Evolutionary conservation across 106 monocot species (phyloP).

Genomic region (Agapanthus africanus): DNA sequence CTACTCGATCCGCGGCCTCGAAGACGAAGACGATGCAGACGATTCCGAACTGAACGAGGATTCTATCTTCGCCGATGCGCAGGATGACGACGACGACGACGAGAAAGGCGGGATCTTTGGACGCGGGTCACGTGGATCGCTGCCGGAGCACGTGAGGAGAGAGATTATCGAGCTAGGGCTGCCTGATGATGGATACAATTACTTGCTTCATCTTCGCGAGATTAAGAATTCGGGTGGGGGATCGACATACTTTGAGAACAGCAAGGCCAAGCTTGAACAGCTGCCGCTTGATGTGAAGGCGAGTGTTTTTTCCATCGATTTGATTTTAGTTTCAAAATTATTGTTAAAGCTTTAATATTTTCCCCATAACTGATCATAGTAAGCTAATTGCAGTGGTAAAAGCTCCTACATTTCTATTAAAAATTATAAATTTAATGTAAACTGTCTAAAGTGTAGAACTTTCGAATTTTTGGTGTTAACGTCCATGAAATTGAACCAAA

Average conservation of each 20-base stretch:
- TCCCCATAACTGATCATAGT: not conserved
- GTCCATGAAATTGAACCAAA: not conserved
- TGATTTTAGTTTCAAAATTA: not conserved
- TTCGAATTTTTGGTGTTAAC: not conserved
- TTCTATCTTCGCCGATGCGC: slow-evolving; percentile 67
- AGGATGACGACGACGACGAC: slow-evolving; percentile 26
- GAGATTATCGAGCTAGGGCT: slow-evolving; percentile 87
- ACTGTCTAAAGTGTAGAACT: not conserved
- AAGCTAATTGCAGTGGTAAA: not conserved
- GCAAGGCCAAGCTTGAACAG: slow-evolving; percentile 51
- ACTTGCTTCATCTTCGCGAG: slow-evolving; percentile 75
- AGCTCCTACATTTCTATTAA: not conserved
- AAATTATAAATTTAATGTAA: not conserved
- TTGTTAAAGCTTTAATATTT: too few species aligned
- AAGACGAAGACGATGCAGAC: slow-evolving; percentile 10
- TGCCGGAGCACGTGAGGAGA: slow-evolving; percentile 60
- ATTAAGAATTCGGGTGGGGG: slow-evolving; percentile 60
- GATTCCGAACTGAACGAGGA: not conserved
- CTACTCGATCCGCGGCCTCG: slow-evolving; percentile 26
- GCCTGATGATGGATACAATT: slow-evolving; percentile 94
- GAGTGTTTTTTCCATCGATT: not conserved
- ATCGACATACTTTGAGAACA: slow-evolving; percentile 48
- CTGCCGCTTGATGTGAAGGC: slow-evolving; percentile 76
- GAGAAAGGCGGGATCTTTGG: slow-evolving; percentile 7
- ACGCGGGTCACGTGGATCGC: not conserved